A percentile compares a stretch with the other conserved stretches of the same genome.
Evolutionary conservation across 208 protist genomes (phyloP).

Genomic region (Trypanosoma lewisi): DNA sequence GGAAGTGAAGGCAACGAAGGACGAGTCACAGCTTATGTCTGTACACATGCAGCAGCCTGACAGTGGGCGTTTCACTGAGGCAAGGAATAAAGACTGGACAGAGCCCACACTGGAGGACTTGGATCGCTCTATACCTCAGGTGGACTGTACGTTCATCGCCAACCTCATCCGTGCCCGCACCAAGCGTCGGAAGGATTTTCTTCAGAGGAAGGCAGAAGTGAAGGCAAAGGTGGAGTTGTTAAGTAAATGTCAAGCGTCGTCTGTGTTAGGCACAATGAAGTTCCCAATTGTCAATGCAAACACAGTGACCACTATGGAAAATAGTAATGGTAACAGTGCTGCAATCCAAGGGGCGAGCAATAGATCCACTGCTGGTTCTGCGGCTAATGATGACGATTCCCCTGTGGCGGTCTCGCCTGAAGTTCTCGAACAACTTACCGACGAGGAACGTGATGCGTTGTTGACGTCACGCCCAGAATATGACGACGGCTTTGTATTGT

Average conservation of each 20-base stretch:
- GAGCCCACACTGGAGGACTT: slow-evolving; percentile 72
- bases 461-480: slow-evolving; percentile 62
- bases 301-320: too few species aligned
- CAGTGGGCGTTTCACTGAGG: background rate
- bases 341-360: too few species aligned
- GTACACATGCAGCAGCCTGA: background rate
- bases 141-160: slow-evolving; percentile 77
- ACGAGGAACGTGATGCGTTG: slow-evolving; percentile 50
- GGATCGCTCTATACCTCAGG: slow-evolving; percentile 77
- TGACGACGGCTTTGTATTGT: slow-evolving; percentile 70
- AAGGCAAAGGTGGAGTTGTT: slow-evolving; percentile 35
- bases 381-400: slow-evolving; percentile 32
- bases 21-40: slow-evolving; percentile 22
- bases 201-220: slow-evolving; percentile 32
- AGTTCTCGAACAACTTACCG: slow-evolving; percentile 42
- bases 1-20: slow-evolving; percentile 22
- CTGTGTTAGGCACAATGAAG: slow-evolving; percentile 33
- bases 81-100: slow-evolving; percentile 28
- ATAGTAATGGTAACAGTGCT: too few species aligned
- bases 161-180: slow-evolving; percentile 64
- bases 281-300: slow-evolving; percentile 40
- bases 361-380: too few species aligned
- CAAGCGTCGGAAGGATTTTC: slow-evolving; percentile 43
- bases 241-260: slow-evolving; percentile 33
- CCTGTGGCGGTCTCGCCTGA: slow-evolving; percentile 37